Conservation (phyloP, 768 basidiomycete genomes). For the Boletus rubropictus region DNA sequence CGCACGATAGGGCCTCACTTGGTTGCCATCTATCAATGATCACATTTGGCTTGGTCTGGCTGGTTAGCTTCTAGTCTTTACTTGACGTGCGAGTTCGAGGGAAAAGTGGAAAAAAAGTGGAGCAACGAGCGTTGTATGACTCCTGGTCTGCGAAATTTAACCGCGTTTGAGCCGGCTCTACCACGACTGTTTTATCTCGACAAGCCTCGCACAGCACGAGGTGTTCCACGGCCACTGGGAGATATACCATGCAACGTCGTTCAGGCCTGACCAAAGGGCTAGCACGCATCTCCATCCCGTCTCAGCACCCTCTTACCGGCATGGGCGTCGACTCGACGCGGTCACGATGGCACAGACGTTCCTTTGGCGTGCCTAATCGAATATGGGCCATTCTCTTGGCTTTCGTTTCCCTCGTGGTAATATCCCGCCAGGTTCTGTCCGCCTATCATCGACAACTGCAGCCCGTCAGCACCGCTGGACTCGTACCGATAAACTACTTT, state of each 20-base stretch:
- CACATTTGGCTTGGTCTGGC: no score
- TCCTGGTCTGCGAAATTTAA: no score
- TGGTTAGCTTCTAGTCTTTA: neutral
- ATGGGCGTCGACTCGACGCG: conserved; percentile 44
- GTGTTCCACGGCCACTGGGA: neutral
- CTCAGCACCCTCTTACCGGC: conserved; percentile 34
- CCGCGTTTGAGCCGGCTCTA: conserved; percentile 2
- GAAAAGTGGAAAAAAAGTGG: neutral
- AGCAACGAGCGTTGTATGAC: no score
- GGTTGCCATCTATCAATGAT: no score
- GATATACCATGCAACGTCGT: conserved; percentile 53
- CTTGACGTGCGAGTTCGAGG: neutral
- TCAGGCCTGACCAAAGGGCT: conserved; percentile 40
- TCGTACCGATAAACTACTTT: conserved; percentile 78
- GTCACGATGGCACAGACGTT: conserved; percentile 52
- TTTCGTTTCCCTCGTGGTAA: conserved; percentile 48
- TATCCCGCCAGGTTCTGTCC: conserved; percentile 54
- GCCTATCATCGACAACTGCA: conserved; percentile 25
- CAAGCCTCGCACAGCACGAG: conserved; percentile 1
- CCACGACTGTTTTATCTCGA: conserved; percentile 1
- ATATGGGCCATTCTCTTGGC: conserved; percentile 60
- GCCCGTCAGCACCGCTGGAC: conserved; percentile 36
- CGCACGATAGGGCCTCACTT: no score
- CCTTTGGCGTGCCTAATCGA: conserved; percentile 58
- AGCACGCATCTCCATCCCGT: conserved; percentile 51